Evolutionary conservation across 1,284 basidiomycete species (phyloP), one percentile per base, ranked within the genome.

Genomic region (Agroathelia rolfsii): DNA sequence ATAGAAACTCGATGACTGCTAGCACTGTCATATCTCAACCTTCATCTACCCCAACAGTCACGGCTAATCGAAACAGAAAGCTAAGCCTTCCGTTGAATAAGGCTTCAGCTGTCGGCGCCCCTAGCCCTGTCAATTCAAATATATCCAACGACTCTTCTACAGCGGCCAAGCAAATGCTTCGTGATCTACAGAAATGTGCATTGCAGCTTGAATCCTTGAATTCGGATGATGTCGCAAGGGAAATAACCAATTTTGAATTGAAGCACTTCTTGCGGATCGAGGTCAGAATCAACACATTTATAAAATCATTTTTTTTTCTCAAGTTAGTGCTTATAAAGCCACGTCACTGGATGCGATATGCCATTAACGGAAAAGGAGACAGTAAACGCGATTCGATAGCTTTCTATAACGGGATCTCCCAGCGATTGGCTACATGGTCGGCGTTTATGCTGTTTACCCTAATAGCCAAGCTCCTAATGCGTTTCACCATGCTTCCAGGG

Each of bases 361-460:
- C 79, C 8, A 69, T 86, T 40, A 64, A 70, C 21, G 73, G 73
- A 28, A 74, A 71, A 48, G 81, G 78, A 48, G 69, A 76, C 41
- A 61, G 64, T 3, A 66, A 69, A 39, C 62, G 53, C 7, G 76
- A 84, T 45, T 63, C 76, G 5, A 82, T 87, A 36, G 66, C 69
- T 10, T 62, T 66, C 14, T 83, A 82, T 49, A 81, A 78, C 41
- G 59, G 63, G 10, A 59, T 82, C 39, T 81, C 80, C 22, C 83
- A 84, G 52, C 78, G 80, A 49, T 62, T 87, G 23, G 80, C 74
- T 17, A 71, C 76, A 47, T 87, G 82, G 84, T 82, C n/a, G n/a
- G n/a, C n/a, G n/a, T n/a, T n/a, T n/a, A n/a, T n/a, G n/a, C n/a
- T 9, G 29, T 6, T 17, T 6, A 25, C n/a, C 10, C 19, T n/a